These are phyloP conservation scores for Globisporangium paroecandrum DNA, from an alignment of 352 stramenopile species.

Conservation along the genomic window DNA sequence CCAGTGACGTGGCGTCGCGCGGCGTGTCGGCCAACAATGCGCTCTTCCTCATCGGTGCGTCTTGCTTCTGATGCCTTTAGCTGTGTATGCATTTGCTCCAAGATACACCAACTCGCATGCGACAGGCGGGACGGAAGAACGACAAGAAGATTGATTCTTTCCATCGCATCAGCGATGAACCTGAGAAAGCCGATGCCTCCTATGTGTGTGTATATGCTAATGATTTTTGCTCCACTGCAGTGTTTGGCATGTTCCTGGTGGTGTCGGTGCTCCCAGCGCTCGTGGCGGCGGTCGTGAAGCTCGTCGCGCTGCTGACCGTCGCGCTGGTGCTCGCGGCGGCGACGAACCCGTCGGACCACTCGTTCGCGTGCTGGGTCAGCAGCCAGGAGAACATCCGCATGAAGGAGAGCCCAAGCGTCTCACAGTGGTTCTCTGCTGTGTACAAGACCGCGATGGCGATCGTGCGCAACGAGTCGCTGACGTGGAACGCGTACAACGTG, in stretches of 20 bases:
- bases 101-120: not conserved
- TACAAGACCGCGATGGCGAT: conserved; percentile 69
- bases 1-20: not conserved
- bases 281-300: conserved; percentile 37
- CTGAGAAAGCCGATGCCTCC: not conserved
- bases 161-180: not conserved
- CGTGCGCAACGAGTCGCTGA: conserved; percentile 57
- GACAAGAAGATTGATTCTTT: not conserved
- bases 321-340: conserved; percentile 27
- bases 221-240: conserved; percentile 18
- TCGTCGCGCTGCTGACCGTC: conserved; percentile 29
- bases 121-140: not conserved
- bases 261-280: conserved; percentile 61
- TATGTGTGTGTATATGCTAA: not conserved
- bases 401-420: conserved; percentile 34
- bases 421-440: conserved; percentile 66
- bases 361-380: conserved; percentile 65
- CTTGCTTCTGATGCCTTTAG: not conserved
- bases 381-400: conserved; percentile 55
- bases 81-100: not conserved
- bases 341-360: conserved; percentile 71
- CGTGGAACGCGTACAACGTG: conserved; percentile 60
- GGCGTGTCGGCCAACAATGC: conserved; percentile 54
- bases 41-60: conserved; percentile 69
- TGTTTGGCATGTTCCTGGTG: conserved; percentile 69